Conservation (phyloP, 1,284 basidiomycete genomes). For the Tylopilus sp. region DNA sequence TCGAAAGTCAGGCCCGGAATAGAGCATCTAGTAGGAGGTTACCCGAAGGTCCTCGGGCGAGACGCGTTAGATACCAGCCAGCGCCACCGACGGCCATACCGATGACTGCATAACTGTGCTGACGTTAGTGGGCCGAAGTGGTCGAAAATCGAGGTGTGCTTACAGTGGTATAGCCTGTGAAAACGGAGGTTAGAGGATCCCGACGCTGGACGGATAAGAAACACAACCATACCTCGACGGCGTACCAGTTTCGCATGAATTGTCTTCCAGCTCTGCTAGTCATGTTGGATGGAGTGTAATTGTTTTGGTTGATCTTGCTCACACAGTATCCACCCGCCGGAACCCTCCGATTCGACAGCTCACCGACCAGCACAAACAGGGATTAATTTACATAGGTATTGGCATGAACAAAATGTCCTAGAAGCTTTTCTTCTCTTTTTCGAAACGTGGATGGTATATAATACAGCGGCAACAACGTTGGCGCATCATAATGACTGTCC, state of each 20-base stretch:
- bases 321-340: slow-evolving; percentile 19
- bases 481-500: slow-evolving; percentile 24
- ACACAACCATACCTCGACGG: slow-evolving; percentile 61
- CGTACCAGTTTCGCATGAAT: slow-evolving; percentile 76
- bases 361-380: slow-evolving; percentile 18
- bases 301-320: slow-evolving; percentile 3
- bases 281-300: slow-evolving; percentile 21
- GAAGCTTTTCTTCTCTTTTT: slow-evolving; percentile 4
- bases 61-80: slow-evolving; percentile 67
- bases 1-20: slow-evolving; percentile 2
- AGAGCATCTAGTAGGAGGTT: slow-evolving; percentile 27
- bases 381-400: slow-evolving; percentile 17
- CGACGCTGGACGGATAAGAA: background rate
- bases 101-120: slow-evolving; percentile 63
- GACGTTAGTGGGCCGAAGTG: slow-evolving; percentile 14
- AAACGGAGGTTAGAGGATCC: slow-evolving; percentile 5
- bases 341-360: slow-evolving; percentile 15
- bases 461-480: slow-evolving; percentile 31
- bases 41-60: slow-evolving; percentile 69
- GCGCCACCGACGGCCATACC: slow-evolving; percentile 62
- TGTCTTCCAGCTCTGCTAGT: slow-evolving; percentile 21
- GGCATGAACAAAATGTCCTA: slow-evolving; percentile 31
- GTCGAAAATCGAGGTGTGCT: slow-evolving; percentile 31
- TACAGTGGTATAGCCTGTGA: slow-evolving; percentile 74
- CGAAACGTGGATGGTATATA: slow-evolving; percentile 17